Percentiles rank a stretch among this genome's conserved stretches.
Conservation (phyloP, 352 stramenopile genomes). For the Sclerospora graminicola region DNA sequence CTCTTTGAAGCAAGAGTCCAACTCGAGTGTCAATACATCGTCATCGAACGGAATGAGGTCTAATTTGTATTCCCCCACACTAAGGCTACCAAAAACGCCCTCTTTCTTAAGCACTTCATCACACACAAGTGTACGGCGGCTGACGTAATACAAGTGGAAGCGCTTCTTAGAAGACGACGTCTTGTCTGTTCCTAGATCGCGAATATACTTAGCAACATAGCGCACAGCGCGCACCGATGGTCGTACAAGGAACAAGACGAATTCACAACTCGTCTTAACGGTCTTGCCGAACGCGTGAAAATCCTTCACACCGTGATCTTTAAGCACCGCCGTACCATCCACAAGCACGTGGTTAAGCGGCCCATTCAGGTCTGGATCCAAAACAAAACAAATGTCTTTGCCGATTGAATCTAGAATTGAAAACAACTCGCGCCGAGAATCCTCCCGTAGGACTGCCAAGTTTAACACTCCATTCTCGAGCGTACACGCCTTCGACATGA, state of each 20-base stretch:
- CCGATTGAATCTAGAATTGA: slow-evolving; percentile 76
- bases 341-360: slow-evolving; percentile 82
- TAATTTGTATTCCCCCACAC: slow-evolving; percentile 86
- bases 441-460: slow-evolving; percentile 75
- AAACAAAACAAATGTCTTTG: slow-evolving; percentile 83
- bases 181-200: slow-evolving; percentile 38
- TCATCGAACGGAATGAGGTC: slow-evolving; percentile 94
- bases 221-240: slow-evolving; percentile 64
- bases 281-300: slow-evolving; percentile 76
- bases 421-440: slow-evolving; percentile 76
- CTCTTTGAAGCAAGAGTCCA: slow-evolving; percentile 79
- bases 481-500: slow-evolving; percentile 71
- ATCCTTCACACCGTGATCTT: slow-evolving; percentile 79
- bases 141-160: slow-evolving; percentile 87
- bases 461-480: slow-evolving; percentile 82
- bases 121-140: slow-evolving; percentile 84
- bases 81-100: slow-evolving; percentile 76
- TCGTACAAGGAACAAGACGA: slow-evolving; percentile 84
- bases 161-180: slow-evolving; percentile 41
- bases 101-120: slow-evolving; percentile 89
- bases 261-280: slow-evolving; percentile 77
- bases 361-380: slow-evolving; percentile 74
- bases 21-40: slow-evolving; percentile 91
- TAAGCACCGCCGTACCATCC: slow-evolving; percentile 76
- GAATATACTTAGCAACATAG: slow-evolving; percentile 72